Evolutionary conservation across 805 yeast species (phyloP).

Genomic region (Pichia membranifaciens): DNA sequence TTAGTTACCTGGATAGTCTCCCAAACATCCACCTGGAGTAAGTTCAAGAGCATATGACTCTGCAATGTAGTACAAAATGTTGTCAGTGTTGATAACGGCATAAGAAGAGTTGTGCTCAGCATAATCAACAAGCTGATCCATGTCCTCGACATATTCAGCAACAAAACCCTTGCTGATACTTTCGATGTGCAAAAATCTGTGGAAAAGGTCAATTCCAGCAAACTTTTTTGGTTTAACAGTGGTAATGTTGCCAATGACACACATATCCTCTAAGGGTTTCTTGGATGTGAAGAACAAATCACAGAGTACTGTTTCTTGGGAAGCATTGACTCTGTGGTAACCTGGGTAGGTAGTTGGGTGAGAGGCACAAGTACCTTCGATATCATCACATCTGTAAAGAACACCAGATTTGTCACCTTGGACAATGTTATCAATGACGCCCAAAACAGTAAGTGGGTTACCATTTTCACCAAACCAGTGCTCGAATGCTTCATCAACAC

Average conservation of each 20-base stretch:
- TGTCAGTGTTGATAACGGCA: slow-evolving; percentile 34
- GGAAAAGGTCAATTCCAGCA: slow-evolving; percentile 34
- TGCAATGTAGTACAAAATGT: slow-evolving; percentile 28
- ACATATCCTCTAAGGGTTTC: slow-evolving; percentile 28
- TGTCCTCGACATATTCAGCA: slow-evolving; percentile 34
- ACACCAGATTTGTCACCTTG: slow-evolving; percentile 31
- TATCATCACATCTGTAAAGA: slow-evolving; percentile 36
- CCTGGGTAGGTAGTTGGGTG: slow-evolving; percentile 34
- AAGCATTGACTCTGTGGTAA: slow-evolving; percentile 33
- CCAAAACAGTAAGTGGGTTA: slow-evolving; percentile 32
- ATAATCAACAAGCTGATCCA: slow-evolving; percentile 30
- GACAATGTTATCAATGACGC: slow-evolving; percentile 31
- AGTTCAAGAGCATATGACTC: slow-evolving; percentile 29
- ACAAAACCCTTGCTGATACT: slow-evolving; percentile 28
- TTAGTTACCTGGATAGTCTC: slow-evolving; percentile 27
- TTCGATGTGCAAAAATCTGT: slow-evolving; percentile 35
- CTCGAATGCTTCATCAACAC: slow-evolving; percentile 29
- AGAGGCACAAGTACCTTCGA: slow-evolving; percentile 32
- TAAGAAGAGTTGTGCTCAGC: slow-evolving; percentile 30
- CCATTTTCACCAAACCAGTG: slow-evolving; percentile 35
- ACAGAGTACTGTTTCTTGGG: slow-evolving; percentile 37
- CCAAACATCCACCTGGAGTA: slow-evolving; percentile 28
- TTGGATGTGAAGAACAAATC: slow-evolving; percentile 33
- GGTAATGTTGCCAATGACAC: slow-evolving; percentile 32
- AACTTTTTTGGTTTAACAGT: slow-evolving; percentile 27